A percentile compares a stretch with the other conserved stretches of the same genome.
Conservation (phyloP, 1,139 yeast species). For the Blastobotrys indianensis region DNA sequence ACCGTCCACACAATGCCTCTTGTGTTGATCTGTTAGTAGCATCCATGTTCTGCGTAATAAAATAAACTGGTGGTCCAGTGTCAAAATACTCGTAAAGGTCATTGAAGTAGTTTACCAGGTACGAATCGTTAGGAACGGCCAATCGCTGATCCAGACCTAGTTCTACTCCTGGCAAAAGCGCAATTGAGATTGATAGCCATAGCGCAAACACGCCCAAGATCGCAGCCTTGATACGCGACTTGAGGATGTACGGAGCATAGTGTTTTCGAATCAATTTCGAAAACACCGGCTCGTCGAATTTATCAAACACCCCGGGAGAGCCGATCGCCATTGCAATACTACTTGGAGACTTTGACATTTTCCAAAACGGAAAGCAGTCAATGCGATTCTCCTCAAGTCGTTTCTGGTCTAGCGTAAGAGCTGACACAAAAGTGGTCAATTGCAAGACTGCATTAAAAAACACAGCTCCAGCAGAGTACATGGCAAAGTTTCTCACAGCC, state of each 20-base stretch:
- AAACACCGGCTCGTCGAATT: constrained; percentile 31
- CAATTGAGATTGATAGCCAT: constrained; percentile 62
- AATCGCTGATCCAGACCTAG: constrained; percentile 85
- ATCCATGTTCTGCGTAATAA: constrained; percentile 64
- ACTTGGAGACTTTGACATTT: constrained; percentile 17
- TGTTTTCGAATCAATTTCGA: constrained; percentile 37
- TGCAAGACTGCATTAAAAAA: constrained; percentile 71
- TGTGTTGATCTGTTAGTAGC: constrained; percentile 58
- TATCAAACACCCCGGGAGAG: constrained; percentile 27
- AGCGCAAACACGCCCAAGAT: constrained; percentile 51
- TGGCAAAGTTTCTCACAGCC: constrained; percentile 88
- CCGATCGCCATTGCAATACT: constrained; percentile 23
- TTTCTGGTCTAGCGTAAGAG: constrained; percentile 61
- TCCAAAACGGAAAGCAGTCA: constrained; percentile 44
- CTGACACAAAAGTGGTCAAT: constrained; percentile 71
- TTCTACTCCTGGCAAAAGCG: constrained; percentile 60
- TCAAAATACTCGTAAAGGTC: constrained; percentile 68
- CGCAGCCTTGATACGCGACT: constrained; percentile 39
- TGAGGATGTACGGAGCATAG: constrained; percentile 56
- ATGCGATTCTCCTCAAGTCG: constrained; percentile 54
- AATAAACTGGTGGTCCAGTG: constrained; percentile 89
- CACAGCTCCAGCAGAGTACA: constrained; percentile 84
- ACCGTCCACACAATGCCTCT: constrained; percentile 77
- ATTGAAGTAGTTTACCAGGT: constrained; percentile 70
- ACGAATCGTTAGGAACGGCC: constrained; percentile 80